Evolutionary conservation across 495 filamentous ascomycete genomes (phyloP).

Genomic region (Gamarada debralockiae): DNA sequence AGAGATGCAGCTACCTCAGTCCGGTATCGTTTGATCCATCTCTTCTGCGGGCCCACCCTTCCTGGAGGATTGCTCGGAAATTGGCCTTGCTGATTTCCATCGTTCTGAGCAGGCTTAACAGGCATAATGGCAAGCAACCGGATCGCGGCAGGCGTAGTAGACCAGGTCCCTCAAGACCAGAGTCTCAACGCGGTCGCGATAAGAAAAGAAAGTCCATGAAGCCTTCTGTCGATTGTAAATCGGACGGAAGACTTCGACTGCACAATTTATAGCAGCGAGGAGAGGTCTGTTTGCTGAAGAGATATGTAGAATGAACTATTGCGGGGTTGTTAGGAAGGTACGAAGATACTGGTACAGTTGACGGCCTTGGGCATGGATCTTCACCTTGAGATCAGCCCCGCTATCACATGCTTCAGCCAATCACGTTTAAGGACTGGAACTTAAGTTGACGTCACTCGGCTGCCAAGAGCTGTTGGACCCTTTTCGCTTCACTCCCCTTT

Average conservation of each 20-base stretch:
- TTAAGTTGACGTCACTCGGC: too few relatives aligned
- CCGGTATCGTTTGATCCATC: slow-evolving; percentile 68
- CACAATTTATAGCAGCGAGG: background rate
- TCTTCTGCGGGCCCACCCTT: slow-evolving; percentile 40
- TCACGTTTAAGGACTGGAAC: too few relatives aligned
- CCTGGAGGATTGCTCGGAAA: slow-evolving; percentile 25
- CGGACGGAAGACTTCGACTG: slow-evolving; percentile 11
- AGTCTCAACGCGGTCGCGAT: slow-evolving; percentile 59
- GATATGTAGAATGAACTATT: background rate
- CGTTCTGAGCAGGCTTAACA: slow-evolving; percentile 38
- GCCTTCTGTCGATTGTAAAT: slow-evolving; percentile 11
- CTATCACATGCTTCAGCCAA: too few relatives aligned
- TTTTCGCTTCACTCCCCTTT: too few relatives aligned
- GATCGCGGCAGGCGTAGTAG: slow-evolving; percentile 32
- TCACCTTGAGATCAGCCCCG: too few relatives aligned
- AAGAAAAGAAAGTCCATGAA: slow-evolving; percentile 56
- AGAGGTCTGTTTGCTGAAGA: background rate
- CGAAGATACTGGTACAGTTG: slow-evolving; percentile 2
- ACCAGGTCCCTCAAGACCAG: slow-evolving; percentile 37
- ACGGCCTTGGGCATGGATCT: too few relatives aligned
- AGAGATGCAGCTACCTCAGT: slow-evolving; percentile 75
- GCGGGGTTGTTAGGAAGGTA: slow-evolving; percentile 18
- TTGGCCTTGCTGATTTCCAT: slow-evolving; percentile 35
- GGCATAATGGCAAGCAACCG: slow-evolving; percentile 43
- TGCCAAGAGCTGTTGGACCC: too few relatives aligned